Evolutionary conservation across 176 grass and related monocot species (phyloP), one percentile per base, ranked within the genome.

Genomic region (Cymbopogon citratus): DNA sequence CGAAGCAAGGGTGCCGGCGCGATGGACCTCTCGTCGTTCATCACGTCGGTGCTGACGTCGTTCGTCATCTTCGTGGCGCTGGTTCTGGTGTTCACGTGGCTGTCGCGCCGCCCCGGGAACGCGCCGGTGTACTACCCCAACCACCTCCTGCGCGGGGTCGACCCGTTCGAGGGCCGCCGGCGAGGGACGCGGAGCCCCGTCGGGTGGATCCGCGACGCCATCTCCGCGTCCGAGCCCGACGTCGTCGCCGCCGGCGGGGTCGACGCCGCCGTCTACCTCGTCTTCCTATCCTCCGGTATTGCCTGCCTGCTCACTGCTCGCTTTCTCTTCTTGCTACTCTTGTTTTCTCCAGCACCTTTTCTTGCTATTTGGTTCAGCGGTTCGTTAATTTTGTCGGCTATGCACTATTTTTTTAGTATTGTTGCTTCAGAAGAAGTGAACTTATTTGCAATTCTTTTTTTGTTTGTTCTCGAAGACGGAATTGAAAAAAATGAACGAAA

Each of bases 101-200:
- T 99, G 49, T 90, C 91, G 69, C 85, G 91, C 49, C 88, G 85
- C 36, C 96, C 88, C 0, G 78, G 91, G 5, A 99, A 99, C 79
- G 93, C 91, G 71, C 82, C 89, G 39, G 91, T 99, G 7, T 99
- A 99, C 92, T 95, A 91, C 87, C 91, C 97, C 0, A 93, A 28
- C 80, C 69, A 85, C 49, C 83, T 99, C 65, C 76, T 89, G 18
- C 87, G 85, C 26, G 97, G 97, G 75, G 43, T 95, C 68, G 87
- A 99, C 63, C 92, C 91, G 1, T 91, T 78, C 66, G 93, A 92
- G 23, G 89, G 84, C 1, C 45, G 96, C 64, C 64, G 80, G 0
- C 46, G 89, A 7, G 83, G 78, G 60, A 87, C 85, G 34, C 85
- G 69, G 24, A 93, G 90, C 78, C 93, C 93, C 15, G 25, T 89